Evolutionary conservation across 2,329 filamentous ascomycete genomes (phyloP).

Genomic region (Cytospora piceae): DNA sequence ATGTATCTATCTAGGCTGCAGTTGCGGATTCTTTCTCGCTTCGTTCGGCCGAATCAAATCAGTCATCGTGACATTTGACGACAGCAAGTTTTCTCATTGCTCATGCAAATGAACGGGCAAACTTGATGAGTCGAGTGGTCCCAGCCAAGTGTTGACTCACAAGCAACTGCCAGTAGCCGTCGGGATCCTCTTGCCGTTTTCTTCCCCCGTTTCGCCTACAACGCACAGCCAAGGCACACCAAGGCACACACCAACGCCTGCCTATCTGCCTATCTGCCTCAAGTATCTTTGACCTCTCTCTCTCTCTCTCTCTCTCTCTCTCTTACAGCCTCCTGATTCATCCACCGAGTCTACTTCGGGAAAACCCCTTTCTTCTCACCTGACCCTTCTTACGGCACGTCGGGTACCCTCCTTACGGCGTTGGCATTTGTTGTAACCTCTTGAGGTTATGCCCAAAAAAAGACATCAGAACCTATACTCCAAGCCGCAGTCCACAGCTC

Average conservation of each 20-base stretch:
- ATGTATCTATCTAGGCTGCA: too few relatives aligned
- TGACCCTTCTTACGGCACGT: constrained; percentile 18
- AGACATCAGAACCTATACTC: constrained; percentile 58
- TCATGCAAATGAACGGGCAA: constrained; percentile 9
- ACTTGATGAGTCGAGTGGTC: constrained; percentile 25
- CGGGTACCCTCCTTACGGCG: not conserved
- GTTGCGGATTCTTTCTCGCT: constrained; percentile 11
- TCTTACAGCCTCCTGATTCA: not conserved
- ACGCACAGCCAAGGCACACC: not conserved
- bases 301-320: not conserved
- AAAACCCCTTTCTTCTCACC: constrained; percentile 1
- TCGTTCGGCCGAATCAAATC: constrained; percentile 18
- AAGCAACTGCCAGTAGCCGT: constrained; percentile 29
- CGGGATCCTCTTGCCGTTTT: constrained; percentile 11
- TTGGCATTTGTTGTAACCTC: constrained; percentile 2
- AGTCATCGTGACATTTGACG: constrained; percentile 19
- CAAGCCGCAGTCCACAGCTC: constrained; percentile 61
- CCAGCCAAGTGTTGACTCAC: constrained; percentile 24
- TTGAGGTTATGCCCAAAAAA: constrained; percentile 64
- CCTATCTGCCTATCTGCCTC: not conserved
- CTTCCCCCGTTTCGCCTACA: constrained; percentile 19
- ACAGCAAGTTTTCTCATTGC: not conserved
- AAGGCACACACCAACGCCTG: not conserved
- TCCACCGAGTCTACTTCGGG: constrained; percentile 20
- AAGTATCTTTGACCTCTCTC: too few relatives aligned